phyloP scores from a whole-genome alignment of 2,329 filamentous ascomycete species.

The Thielaviopsis euricoi region DNA sequence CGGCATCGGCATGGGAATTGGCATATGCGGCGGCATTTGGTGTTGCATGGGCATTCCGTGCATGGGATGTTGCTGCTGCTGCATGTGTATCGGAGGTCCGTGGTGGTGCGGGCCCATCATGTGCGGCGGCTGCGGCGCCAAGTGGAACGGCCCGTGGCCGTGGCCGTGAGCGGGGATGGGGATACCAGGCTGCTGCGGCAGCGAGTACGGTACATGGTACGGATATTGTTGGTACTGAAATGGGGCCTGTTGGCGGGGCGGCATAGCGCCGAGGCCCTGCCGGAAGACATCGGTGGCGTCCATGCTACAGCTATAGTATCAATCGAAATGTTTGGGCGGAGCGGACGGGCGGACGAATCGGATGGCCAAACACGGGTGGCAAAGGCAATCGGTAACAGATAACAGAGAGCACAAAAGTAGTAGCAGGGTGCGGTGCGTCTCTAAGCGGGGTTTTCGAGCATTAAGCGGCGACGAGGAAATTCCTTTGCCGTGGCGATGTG shows the following conservation, averaged over 20 bases:
- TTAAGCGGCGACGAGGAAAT: background rate
- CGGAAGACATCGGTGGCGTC: conserved; percentile 43
- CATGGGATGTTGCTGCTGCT: background rate
- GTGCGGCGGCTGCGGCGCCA: conserved; percentile 16
- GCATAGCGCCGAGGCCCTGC: conserved; percentile 32
- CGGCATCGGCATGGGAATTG: conserved; percentile 8
- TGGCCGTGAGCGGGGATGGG: conserved; percentile 3
- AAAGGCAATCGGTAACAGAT: background rate
- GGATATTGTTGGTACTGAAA: conserved; percentile 10
- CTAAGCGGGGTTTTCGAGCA: background rate
- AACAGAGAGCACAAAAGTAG: background rate
- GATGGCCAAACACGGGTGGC: background rate
- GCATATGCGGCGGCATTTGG: conserved; percentile 4
- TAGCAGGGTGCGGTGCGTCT: background rate
- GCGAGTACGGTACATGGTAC: conserved; percentile 8
- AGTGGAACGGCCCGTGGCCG: conserved; percentile 5
- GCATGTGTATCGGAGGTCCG: conserved; percentile 10
- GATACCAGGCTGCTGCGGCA: conserved; percentile 9
- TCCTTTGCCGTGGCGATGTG: background rate
- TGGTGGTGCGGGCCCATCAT: conserved; percentile 10
- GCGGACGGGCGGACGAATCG: background rate
- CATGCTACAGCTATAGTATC: conserved; percentile 24
- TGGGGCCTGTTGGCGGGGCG: conserved; percentile 11
- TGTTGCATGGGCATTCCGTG: conserved; percentile 6
- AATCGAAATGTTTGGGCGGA: background rate